Evolutionary conservation across 2,329 filamentous ascomycete genomes (phyloP).

Genomic region (Neofusicoccum laricinum): DNA sequence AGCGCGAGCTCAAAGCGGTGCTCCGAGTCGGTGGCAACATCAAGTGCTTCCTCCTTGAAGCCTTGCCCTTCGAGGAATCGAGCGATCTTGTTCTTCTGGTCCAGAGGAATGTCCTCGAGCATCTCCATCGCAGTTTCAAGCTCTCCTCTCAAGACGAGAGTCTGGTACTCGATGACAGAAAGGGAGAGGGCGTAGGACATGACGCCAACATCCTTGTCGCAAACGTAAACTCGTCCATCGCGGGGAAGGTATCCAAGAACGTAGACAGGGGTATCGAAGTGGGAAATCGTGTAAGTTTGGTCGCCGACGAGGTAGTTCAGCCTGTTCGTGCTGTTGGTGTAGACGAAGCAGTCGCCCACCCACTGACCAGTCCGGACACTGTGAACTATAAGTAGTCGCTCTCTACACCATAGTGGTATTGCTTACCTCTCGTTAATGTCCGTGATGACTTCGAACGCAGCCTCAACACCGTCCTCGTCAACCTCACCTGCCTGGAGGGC

Average conservation of each 20-base stretch:
- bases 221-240: slow-evolving; percentile 91
- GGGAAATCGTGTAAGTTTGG: slow-evolving; percentile 94
- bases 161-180: slow-evolving; percentile 94
- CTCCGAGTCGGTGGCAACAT: slow-evolving; percentile 90
- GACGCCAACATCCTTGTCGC: slow-evolving; percentile 91
- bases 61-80: slow-evolving; percentile 96
- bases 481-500: slow-evolving; percentile 78
- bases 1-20: slow-evolving; percentile 95
- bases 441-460: slow-evolving; percentile 93
- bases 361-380: slow-evolving; percentile 92
- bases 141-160: slow-evolving; percentile 87
- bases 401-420: neutral
- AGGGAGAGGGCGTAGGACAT: slow-evolving; percentile 89
- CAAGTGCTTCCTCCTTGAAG: slow-evolving; percentile 90
- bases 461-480: slow-evolving; percentile 89
- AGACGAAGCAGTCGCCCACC: slow-evolving; percentile 99
- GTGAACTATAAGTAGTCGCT: neutral
- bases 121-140: slow-evolving; percentile 88
- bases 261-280: slow-evolving; percentile 95
- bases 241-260: slow-evolving; percentile 91
- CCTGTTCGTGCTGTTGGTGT: slow-evolving; percentile 94
- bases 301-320: slow-evolving; percentile 97
- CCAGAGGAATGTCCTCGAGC: slow-evolving; percentile 77
- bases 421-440: slow-evolving; percentile 82
- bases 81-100: slow-evolving; percentile 97